A percentile compares a stretch with the other conserved stretches of the same genome.
Conservation (phyloP, 2,329 filamentous ascomycete genomes). For the Zopfia rhizophila region DNA sequence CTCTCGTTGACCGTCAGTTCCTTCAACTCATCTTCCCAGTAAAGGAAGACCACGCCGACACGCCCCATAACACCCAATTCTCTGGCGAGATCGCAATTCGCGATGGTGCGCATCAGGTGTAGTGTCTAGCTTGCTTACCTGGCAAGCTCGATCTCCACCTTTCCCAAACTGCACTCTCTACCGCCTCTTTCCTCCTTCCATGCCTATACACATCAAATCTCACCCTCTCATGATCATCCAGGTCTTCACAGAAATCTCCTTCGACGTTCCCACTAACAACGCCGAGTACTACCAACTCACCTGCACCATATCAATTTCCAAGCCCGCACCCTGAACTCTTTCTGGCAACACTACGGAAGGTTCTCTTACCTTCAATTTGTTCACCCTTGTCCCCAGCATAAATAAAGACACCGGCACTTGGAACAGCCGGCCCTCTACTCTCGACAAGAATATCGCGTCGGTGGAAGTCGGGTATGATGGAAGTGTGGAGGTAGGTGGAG, state of each 20-base stretch:
- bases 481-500: constrained; percentile 16
- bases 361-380: constrained; percentile 40
- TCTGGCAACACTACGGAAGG: constrained; percentile 28
- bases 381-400: constrained; percentile 30
- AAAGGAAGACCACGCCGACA: constrained; percentile 29
- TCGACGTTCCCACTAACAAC: constrained; percentile 40
- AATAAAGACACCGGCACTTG: constrained; percentile 42
- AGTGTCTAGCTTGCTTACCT: no score
- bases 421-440: constrained; percentile 33
- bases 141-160: background rate
- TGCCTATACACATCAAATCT: background rate
- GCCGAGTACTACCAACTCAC: constrained; percentile 36
- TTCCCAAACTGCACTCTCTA: constrained; percentile 20
- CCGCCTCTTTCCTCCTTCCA: background rate
- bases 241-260: constrained; percentile 42
- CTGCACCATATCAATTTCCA: constrained; percentile 28
- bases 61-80: constrained; percentile 34
- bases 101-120: constrained; percentile 3
- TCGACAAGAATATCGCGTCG: constrained; percentile 26
- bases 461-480: constrained; percentile 31
- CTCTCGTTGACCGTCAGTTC: constrained; percentile 32
- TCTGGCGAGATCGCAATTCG: constrained; percentile 29
- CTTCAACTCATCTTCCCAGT: constrained; percentile 49
- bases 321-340: constrained; percentile 29
- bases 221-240: constrained; percentile 18